Evolutionary conservation across 768 basidiomycete genomes (phyloP).

Genomic region (Boletus pseudopeckii): DNA sequence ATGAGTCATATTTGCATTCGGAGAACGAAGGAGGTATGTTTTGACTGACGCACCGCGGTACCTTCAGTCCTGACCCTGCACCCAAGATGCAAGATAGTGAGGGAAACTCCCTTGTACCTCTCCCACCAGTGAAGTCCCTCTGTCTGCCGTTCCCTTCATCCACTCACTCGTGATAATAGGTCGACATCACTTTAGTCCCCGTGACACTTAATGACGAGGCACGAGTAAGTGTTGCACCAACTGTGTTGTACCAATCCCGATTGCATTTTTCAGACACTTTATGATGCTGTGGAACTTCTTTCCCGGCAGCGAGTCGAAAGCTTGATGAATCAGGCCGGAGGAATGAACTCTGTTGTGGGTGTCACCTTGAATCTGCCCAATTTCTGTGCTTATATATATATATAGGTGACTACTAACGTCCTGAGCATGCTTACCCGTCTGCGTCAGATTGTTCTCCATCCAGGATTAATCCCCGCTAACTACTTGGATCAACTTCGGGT

Average conservation of each 20-base stretch:
- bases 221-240: slow-evolving; percentile 43
- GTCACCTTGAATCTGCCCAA: background rate
- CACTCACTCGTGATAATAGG: slow-evolving; percentile 37
- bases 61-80: slow-evolving; percentile 17
- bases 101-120: slow-evolving; percentile 68
- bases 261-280: slow-evolving; percentile 46
- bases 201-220: slow-evolving; percentile 64
- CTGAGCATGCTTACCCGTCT: slow-evolving; percentile 83
- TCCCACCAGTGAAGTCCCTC: slow-evolving; percentile 56
- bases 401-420: slow-evolving; percentile 64
- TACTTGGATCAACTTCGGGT: slow-evolving; percentile 63
- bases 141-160: background rate
- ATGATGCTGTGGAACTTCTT: slow-evolving; percentile 63
- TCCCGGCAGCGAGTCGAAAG: slow-evolving; percentile 62
- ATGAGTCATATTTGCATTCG: slow-evolving; percentile 80
- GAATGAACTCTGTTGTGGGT: slow-evolving; percentile 41
- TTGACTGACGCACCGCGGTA: background rate
- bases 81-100: slow-evolving; percentile 76
- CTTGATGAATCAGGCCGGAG: slow-evolving; percentile 42
- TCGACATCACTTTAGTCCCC: slow-evolving; percentile 73
- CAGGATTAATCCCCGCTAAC: slow-evolving; percentile 64
- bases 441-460: slow-evolving; percentile 79
- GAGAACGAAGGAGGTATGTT: slow-evolving; percentile 71
- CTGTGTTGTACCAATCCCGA: background rate
- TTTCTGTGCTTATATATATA: slow-evolving; percentile 2